Conservation (phyloP, 495 filamentous ascomycete genomes). For the Neurospora sp. region DNA sequence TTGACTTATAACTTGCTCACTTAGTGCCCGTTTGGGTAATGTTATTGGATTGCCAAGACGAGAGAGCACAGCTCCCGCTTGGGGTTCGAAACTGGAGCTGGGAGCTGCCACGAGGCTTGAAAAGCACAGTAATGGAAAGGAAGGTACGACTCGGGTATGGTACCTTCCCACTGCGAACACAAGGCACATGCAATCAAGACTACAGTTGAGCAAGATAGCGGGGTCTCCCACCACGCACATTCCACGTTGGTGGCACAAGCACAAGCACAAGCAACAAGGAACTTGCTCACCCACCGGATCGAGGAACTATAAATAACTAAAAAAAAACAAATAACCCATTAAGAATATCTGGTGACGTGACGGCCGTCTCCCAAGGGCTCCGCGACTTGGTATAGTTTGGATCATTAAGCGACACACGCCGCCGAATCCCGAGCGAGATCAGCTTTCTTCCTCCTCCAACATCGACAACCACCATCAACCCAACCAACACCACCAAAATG, state of each 20-base stretch:
- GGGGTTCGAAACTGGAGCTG: background rate
- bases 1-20: background rate
- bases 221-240: background rate
- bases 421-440: background rate
- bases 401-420: background rate
- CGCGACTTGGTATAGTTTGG: background rate
- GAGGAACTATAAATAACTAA: background rate
- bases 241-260: background rate
- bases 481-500: slow-evolving; percentile 18
- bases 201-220: background rate
- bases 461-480: background rate
- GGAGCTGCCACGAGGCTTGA: background rate
- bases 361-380: background rate
- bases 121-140: background rate
- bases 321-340: background rate
- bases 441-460: background rate
- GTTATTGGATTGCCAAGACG: background rate
- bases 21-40: background rate
- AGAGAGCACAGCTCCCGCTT: background rate
- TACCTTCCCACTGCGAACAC: no score
- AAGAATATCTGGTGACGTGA: background rate
- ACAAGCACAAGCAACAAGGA: background rate
- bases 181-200: no score
- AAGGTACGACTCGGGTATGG: background rate
- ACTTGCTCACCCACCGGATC: background rate